Base-by-base conservation (phyloP, 2,329 filamentous ascomycete species). In the Calonectria montana region DNA sequence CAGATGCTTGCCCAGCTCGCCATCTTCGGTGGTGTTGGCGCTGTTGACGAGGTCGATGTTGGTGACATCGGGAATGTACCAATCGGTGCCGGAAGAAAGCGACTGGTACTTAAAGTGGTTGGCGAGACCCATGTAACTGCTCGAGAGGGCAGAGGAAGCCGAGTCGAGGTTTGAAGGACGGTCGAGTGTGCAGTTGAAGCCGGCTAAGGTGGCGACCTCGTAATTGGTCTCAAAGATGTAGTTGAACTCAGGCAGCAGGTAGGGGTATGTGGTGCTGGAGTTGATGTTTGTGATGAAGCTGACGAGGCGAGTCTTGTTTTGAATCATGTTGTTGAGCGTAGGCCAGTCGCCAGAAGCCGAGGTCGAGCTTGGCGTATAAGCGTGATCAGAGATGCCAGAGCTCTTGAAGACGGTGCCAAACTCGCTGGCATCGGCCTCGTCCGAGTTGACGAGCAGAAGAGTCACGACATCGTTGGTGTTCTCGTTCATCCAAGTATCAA, bases 401-500 rank as follows among this genome's bases (percentile, higher is more conserved):
- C 85, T 78, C 66, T 89, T 83, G 69, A 91, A 93, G 53, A 86
- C 85, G 3, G 83, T 74, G 65, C 87, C 88, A 48, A 94, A 89
- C 6, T 89, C 86, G 0, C 87, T 81, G 8, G 89, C 88, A 1
- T 86, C 81, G 25, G 89, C 88, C 59, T 87, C 83, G 81, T 93
- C 91, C 4, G 90, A 90, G 85, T 95, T 95, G 77, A 94, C 93
- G 48, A 95, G 85, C 27, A 96, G 83, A 16, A 96, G 80, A 5
- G 94, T 96, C 25, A 96, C 91, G 21, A 96, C 93, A 70, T 96
- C 94, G 84, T 93, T 91, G 4, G 91, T 87, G 82, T 96, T 91
- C 18, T 80, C 81, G 79, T 92, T 89, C 85, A 96, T 88, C 94
- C 94, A 96, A 16, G 79, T 81, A 78, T 90, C 91, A 81, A 96